These are phyloP conservation scores for Thinopyrum elongatum DNA, from an alignment of 176 grass and related monocot genomes.

Conservation along the genomic window DNA sequence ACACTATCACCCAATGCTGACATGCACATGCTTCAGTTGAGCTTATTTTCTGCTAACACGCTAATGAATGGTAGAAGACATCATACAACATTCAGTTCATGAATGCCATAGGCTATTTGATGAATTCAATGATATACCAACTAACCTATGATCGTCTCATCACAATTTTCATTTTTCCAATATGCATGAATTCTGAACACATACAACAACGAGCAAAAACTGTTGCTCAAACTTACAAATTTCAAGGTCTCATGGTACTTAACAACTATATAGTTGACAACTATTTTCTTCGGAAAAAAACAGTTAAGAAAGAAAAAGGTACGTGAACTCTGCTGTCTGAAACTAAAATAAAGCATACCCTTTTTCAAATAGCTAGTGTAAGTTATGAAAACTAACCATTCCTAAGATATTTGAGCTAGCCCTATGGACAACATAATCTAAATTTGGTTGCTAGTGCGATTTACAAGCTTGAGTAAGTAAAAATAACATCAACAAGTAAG, in stretches of 20 bases:
- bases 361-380: conserved; percentile 11
- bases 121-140: background rate
- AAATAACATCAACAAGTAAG: conserved; percentile 8
- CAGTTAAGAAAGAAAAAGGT: conserved; percentile 5
- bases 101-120: background rate
- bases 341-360: background rate
- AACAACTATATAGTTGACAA: too few relatives aligned
- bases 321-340: background rate
- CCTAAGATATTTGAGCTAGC: background rate
- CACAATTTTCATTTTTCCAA: background rate
- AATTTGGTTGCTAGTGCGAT: background rate
- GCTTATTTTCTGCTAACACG: background rate
- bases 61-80: background rate
- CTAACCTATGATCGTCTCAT: background rate
- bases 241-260: background rate
- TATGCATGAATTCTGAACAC: background rate
- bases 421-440: background rate
- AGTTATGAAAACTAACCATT: background rate
- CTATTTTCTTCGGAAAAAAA: background rate
- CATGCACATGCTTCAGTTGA: background rate
- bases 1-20: conserved; percentile 6
- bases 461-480: conserved; percentile 2
- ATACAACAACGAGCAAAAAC: background rate
- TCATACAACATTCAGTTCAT: conserved; percentile 2
- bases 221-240: background rate